A percentile compares a stretch with the other conserved stretches of the same genome.
phyloP scores from a whole-genome alignment of 2,329 filamentous ascomycete species.

The Endocalyx cinctus region DNA sequence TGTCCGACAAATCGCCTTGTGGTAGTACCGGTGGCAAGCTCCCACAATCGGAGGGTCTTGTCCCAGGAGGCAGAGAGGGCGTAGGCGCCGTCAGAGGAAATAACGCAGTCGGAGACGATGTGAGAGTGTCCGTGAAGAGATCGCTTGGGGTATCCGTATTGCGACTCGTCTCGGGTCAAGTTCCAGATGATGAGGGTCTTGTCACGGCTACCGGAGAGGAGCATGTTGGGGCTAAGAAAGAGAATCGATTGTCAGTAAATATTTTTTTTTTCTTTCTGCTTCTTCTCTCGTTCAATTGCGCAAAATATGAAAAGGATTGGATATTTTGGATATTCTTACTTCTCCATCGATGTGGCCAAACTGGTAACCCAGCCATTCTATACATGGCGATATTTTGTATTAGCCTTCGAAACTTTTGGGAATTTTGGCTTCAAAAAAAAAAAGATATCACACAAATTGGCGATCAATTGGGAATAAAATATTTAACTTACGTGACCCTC shows the following conservation, averaged over 20 bases:
- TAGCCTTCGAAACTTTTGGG: not conserved
- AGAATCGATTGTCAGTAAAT: too few species aligned
- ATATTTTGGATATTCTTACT: slow-evolving; percentile 55
- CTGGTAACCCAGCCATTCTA: slow-evolving; percentile 97
- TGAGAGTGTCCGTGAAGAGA: slow-evolving; percentile 98
- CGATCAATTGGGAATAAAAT: not conserved
- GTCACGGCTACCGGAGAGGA: slow-evolving; percentile 94
- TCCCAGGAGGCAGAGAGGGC: slow-evolving; percentile 99
- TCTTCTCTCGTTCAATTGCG: too few species aligned
- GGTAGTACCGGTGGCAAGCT: slow-evolving; percentile 94
- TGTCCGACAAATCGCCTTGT: slow-evolving; percentile 98
- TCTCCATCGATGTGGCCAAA: slow-evolving; percentile 98
- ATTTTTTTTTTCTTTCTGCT: too few species aligned
- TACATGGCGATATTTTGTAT: slow-evolving; percentile 6
- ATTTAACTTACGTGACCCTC: slow-evolving; percentile 78
- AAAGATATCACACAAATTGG: not conserved
- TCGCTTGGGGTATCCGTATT: slow-evolving; percentile 99
- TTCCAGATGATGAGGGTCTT: slow-evolving; percentile 99
- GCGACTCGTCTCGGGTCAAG: slow-evolving; percentile 95
- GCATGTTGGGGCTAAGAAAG: slow-evolving; percentile 84
- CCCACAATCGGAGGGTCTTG: slow-evolving; percentile 99
- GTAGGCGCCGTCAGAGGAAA: slow-evolving; percentile 99
- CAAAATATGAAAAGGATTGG: too few species aligned
- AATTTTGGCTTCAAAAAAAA: too few species aligned
- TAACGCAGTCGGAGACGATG: slow-evolving; percentile 99